phyloP scores from a whole-genome alignment of 805 yeast species.

The Saccharomyces jurei region DNA sequence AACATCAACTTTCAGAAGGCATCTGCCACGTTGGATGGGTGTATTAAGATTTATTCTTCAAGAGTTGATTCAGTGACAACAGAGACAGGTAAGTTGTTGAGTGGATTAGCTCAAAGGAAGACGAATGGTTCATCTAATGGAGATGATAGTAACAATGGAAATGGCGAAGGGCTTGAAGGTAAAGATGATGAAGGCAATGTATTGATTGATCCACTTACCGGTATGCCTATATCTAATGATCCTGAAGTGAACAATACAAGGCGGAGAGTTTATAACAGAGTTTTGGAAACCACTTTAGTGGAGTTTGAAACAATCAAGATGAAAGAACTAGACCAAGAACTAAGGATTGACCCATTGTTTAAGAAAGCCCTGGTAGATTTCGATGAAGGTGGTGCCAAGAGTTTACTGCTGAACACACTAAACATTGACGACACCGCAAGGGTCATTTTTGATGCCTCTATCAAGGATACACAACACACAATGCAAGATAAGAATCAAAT shows the following conservation, averaged over 20 bases:
- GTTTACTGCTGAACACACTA: slow-evolving; percentile 55
- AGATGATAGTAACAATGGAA: slow-evolving; percentile 16
- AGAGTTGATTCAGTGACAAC: slow-evolving; percentile 87
- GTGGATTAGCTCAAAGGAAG: slow-evolving; percentile 55
- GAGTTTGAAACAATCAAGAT: slow-evolving; percentile 43
- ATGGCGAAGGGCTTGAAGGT: slow-evolving; percentile 18
- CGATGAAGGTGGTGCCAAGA: slow-evolving; percentile 78
- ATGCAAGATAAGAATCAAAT: slow-evolving; percentile 6
- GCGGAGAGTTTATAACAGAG: slow-evolving; percentile 26
- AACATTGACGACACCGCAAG: slow-evolving; percentile 44
- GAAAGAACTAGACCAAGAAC: slow-evolving; percentile 54
- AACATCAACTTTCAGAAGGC: slow-evolving; percentile 85
- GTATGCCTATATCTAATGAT: slow-evolving; percentile 26
- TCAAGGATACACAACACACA: slow-evolving; percentile 23
- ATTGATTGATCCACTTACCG: slow-evolving; percentile 29
- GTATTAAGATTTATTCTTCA: slow-evolving; percentile 85
- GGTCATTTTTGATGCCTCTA: slow-evolving; percentile 57
- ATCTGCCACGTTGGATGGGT: slow-evolving; percentile 85
- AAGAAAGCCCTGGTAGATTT: slow-evolving; percentile 68
- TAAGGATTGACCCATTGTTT: slow-evolving; percentile 65
- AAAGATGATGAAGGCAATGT: slow-evolving; percentile 18
- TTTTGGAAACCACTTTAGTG: slow-evolving; percentile 39
- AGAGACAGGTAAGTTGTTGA: slow-evolving; percentile 77
- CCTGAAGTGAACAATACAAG: slow-evolving; percentile 16
- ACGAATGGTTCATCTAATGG: slow-evolving; percentile 15